These are phyloP conservation scores for Leccinum incarnatum DNA, from an alignment of 768 basidiomycete genomes.

Conservation along the genomic window DNA sequence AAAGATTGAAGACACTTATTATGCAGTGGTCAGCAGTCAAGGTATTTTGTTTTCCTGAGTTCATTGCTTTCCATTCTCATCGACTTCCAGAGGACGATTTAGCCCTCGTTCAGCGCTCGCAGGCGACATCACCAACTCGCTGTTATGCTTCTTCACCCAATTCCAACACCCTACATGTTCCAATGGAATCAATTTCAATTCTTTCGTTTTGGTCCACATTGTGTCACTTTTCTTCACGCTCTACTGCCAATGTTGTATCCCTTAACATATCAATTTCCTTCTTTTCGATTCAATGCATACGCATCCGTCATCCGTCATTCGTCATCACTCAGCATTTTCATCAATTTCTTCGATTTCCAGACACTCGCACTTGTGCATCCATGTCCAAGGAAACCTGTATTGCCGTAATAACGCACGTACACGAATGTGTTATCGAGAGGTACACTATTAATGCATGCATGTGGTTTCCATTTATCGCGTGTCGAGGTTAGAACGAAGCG, in stretches of 20 bases:
- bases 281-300: constrained; percentile 2
- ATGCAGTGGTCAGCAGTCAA: constrained; percentile 80
- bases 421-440: constrained; percentile 10
- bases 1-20: constrained; percentile 65
- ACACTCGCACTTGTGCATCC: background rate
- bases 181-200: background rate
- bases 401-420: constrained; percentile 9
- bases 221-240: background rate
- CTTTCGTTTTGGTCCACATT: background rate
- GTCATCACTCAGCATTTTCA: background rate
- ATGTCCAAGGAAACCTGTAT: constrained; percentile 9
- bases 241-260: background rate
- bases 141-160: constrained; percentile 6
- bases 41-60: constrained; percentile 34
- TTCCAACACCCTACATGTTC: background rate
- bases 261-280: background rate
- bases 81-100: constrained; percentile 52
- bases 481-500: background rate
- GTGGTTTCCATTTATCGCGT: background rate
- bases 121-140: background rate
- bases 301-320: background rate
- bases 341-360: background rate
- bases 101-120: constrained; percentile 16
- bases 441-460: constrained; percentile 2
- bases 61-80: constrained; percentile 7